Evolutionary conservation across 2,329 filamentous ascomycete genomes (phyloP).

Genomic region (Diaporthe sp.): DNA sequence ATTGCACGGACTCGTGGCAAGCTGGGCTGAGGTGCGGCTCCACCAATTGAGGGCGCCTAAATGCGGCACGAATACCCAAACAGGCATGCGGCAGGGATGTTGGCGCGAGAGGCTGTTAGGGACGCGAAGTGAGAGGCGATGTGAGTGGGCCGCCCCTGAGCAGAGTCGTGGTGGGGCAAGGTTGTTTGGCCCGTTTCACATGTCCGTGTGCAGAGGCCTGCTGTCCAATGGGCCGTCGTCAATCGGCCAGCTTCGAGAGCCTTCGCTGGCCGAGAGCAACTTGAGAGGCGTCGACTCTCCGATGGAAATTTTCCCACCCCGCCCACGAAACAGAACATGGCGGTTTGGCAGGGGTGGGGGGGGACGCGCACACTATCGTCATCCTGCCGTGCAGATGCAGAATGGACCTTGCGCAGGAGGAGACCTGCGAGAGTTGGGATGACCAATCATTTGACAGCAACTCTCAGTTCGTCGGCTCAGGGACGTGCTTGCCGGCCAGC

Average conservation of each 20-base stretch:
- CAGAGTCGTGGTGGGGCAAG: conserved; percentile 20
- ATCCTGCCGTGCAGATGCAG: neutral
- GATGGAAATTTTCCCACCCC: neutral
- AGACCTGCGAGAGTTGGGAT: neutral
- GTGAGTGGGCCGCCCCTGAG: conserved; percentile 22
- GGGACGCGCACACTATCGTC: conserved; percentile 14
- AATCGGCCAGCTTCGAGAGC: conserved; percentile 7
- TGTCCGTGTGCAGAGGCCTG: conserved; percentile 22
- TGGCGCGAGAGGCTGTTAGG: conserved; percentile 14
- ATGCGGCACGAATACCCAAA: conserved; percentile 13
- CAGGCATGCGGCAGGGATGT: conserved; percentile 12
- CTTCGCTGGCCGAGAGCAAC: conserved; percentile 5
- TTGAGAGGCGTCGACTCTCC: conserved; percentile 9
- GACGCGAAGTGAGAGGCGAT: conserved; percentile 18
- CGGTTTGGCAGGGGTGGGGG: neutral
- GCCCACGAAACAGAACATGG: conserved; percentile 2
- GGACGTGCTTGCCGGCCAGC: neutral
- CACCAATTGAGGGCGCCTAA: conserved; percentile 27
- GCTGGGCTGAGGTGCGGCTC: conserved; percentile 18
- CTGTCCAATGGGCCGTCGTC: conserved; percentile 12
- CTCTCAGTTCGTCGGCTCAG: neutral
- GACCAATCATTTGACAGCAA: neutral
- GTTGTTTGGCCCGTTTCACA: conserved; percentile 22
- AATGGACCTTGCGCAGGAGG: neutral
- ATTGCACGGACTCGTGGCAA: conserved; percentile 21